A percentile compares a stretch with the other conserved stretches of the same genome.
Evolutionary conservation across 1,284 basidiomycete species (phyloP).

Genomic region (Lentinus polychrous): DNA sequence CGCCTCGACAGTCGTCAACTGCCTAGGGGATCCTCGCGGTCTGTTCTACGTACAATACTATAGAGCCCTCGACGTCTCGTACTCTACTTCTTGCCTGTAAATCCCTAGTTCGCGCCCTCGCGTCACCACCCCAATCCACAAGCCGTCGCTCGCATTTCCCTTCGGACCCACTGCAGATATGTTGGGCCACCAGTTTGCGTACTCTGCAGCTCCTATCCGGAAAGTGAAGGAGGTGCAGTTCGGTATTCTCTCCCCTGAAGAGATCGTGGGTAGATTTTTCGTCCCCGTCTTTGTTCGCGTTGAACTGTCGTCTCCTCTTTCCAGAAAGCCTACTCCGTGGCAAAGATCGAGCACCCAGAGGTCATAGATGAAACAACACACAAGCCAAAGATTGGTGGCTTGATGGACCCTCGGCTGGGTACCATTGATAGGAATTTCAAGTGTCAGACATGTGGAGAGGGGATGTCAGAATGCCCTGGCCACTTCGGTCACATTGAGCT

Average conservation of each 20-base stretch:
- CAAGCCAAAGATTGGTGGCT: constrained; percentile 85
- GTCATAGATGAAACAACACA: constrained; percentile 93
- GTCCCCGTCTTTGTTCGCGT: constrained; percentile 10
- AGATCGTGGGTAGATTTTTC: constrained; percentile 71
- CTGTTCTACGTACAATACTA: not conserved
- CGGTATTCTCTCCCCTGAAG: constrained; percentile 98
- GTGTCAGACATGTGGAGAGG: constrained; percentile 99
- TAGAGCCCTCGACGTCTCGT: constrained; percentile 8
- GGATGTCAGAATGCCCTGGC: constrained; percentile 96
- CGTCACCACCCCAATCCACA: constrained; percentile 9
- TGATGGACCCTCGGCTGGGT: constrained; percentile 98
- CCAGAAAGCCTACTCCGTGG: constrained; percentile 96
- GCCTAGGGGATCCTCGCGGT: not conserved
- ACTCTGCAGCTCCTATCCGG: constrained; percentile 88
- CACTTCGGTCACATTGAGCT: constrained; percentile 99
- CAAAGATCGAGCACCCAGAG: constrained; percentile 97
- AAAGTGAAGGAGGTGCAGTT: constrained; percentile 98
- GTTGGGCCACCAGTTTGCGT: constrained; percentile 83
- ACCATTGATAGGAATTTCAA: constrained; percentile 99
- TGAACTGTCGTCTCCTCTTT: constrained; percentile 14
- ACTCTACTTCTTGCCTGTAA: constrained; percentile 13
- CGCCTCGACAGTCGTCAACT: constrained; percentile 9
- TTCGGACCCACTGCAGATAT: constrained; percentile 31
- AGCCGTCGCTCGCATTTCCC: constrained; percentile 5
- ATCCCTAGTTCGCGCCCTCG: constrained; percentile 4